Percentiles rank a stretch among this genome's conserved stretches.
Conservation (phyloP, 2,329 filamentous ascomycete genomes). For the Rutstroemia sydowiana region DNA sequence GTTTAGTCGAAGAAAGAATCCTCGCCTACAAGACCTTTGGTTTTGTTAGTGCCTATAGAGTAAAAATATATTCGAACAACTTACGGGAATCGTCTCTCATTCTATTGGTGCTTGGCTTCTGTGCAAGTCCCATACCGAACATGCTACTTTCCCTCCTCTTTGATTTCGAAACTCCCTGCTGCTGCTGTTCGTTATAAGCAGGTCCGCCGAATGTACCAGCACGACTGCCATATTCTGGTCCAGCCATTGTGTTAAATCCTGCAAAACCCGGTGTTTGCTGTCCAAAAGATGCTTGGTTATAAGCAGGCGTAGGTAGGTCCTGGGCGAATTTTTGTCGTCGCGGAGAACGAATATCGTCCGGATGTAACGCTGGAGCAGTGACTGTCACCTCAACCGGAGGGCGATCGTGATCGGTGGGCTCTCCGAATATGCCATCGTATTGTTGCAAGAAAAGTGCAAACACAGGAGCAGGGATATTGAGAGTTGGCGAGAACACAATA, state of each 20-base stretch:
- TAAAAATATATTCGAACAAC: slow-evolving; percentile 1
- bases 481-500: slow-evolving; percentile 93
- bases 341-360: slow-evolving; percentile 56
- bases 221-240: slow-evolving; percentile 26
- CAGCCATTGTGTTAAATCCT: slow-evolving; percentile 24
- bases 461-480: slow-evolving; percentile 92
- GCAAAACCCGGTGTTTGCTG: slow-evolving; percentile 43
- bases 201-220: slow-evolving; percentile 24
- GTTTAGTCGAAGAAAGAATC: slow-evolving; percentile 30
- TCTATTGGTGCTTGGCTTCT: slow-evolving; percentile 24
- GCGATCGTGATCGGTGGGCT: slow-evolving; percentile 56
- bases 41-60: slow-evolving; percentile 8
- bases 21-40: slow-evolving; percentile 26
- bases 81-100: slow-evolving; percentile 26
- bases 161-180: slow-evolving; percentile 25
- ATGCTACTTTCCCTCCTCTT: slow-evolving; percentile 55
- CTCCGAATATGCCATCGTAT: slow-evolving; percentile 76
- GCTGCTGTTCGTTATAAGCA: slow-evolving; percentile 21
- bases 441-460: slow-evolving; percentile 93
- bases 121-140: slow-evolving; percentile 41
- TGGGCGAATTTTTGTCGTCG: slow-evolving; percentile 55
- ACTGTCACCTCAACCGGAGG: slow-evolving; percentile 41
- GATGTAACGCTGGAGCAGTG: slow-evolving; percentile 34
- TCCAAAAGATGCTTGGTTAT: slow-evolving; percentile 35
- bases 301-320: slow-evolving; percentile 57